Evolutionary conservation across 805 yeast genomes (phyloP), one percentile per base, ranked within the genome.

Genomic region (Zygosaccharomyces bailii): DNA sequence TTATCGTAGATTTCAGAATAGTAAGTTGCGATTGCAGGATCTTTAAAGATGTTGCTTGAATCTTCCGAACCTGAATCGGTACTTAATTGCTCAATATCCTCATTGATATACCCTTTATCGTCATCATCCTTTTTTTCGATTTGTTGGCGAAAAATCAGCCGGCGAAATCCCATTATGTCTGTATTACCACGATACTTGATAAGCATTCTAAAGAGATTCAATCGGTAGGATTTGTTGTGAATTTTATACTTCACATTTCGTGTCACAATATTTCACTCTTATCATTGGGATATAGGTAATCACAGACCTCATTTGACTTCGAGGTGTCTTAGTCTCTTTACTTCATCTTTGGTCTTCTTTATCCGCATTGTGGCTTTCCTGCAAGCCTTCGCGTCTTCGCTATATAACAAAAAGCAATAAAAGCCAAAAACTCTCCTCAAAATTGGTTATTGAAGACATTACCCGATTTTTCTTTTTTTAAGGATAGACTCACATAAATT

Each of bases 11-110:
- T 34, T 0, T 63, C 53, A 4, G 63, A 50, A 56, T 75, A 80
- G 54, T 72, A 61, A 29, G 69, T 70, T 2, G 76, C 80, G 2
- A 73, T 68, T 4, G 52, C 62, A 1, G 79, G 78, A 50, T 79
- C 78, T 14, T 34, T 27, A 34, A 46, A 46, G 16, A 42, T 36
- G 19, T 46, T 41, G 16, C n/a, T 11, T 34, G 37, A 34, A 13
- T 33, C 45, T 4, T 38, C 41, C n/a, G 25, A 17, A 10, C 36
- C 29, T 6, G 45, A 46, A 5, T 34, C 39, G n/a, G 49, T 36
- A 17, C 43, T 42, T 16, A 46, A 25, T 19, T 34, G 32, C 21
- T 46, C 49, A 10, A 34, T 34, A 23, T 34, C 37, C 16, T 34
- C 37, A 19, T 20, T 17, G 20, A 34, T 34, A 11, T 19, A 18